Evolutionary conservation across 1,284 basidiomycete species (phyloP), one percentile per base, ranked within the genome.

Genomic region (Austroboletus novae-zelandiae): DNA sequence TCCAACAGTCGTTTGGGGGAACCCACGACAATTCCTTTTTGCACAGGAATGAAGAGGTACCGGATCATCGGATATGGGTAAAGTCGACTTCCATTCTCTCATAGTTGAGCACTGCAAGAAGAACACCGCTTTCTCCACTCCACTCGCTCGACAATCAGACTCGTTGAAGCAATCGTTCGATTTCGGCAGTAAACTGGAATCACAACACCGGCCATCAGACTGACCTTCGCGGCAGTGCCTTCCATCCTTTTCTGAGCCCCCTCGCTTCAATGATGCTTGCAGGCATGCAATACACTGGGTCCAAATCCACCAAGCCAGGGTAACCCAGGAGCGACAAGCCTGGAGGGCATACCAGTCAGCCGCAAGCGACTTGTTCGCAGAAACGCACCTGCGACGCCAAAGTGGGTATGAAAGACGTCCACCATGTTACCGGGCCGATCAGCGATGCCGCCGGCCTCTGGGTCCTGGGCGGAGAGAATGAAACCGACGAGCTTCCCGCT

Each of bases 261-360:
- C 57, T 57, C 18, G 68, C 69, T 62, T 88, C 81, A 23, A 92
- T 94, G 11, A 94, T 64, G 4, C 69, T 66, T 1, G 86, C 86
- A 1, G 95, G 96, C 91, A 99, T 94, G 72, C 95, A 98, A 67
- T 95, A 98, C 18, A 98, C 86, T 0, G 96, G 96, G 67, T 98
- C 96, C 25, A 98, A 74, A 57, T 91, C 86, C 31, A 81, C 75
- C 18, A 98, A 70, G 0, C 84, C 88, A 0, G 89, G 85, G 64
- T 94, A 95, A n/a, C 92, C 92, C 8, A 98, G 76, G 9, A 98
- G 73, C 0, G 93, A 94, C 14, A 98, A 76, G 0, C 93, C 94
- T 91, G 25, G 20, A 2, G 45, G 13, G n/a, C 23, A 36, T 36
- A 50, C 18, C 37, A 48, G 48, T 23, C 20, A 35, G 10, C 27